Percentiles rank a stretch among this genome's conserved stretches.
phyloP scores from a whole-genome alignment of 1,284 basidiomycete genomes.

The Cutaneotrichosporon sp. region DNA sequence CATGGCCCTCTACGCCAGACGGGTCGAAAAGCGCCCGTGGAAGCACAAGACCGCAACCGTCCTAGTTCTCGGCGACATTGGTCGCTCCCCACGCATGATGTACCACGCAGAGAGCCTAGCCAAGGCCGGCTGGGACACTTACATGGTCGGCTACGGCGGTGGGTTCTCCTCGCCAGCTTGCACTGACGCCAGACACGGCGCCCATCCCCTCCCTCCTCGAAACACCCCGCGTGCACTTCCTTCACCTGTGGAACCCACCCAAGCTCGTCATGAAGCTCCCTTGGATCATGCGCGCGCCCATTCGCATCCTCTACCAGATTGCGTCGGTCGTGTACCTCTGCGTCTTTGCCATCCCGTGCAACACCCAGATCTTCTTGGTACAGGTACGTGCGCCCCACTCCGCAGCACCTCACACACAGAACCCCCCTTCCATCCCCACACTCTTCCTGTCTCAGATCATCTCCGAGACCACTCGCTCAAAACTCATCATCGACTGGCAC shows the following conservation, averaged over 20 bases:
- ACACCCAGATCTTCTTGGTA: slow-evolving; percentile 84
- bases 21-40: slow-evolving; percentile 24
- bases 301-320: slow-evolving; percentile 76
- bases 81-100: slow-evolving; percentile 96
- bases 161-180: slow-evolving; percentile 29
- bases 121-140: slow-evolving; percentile 74
- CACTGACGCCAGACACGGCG: slow-evolving; percentile 62
- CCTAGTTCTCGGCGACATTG: slow-evolving; percentile 93
- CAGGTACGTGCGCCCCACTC: slow-evolving; percentile 63
- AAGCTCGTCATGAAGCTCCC: slow-evolving; percentile 60
- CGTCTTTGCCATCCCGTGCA: slow-evolving; percentile 62
- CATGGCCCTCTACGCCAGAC: slow-evolving; percentile 15
- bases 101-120: slow-evolving; percentile 94
- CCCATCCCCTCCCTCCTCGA: slow-evolving; percentile 69
- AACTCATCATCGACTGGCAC: slow-evolving; percentile 98
- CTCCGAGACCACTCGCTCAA: slow-evolving; percentile 66
- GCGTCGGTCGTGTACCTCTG: slow-evolving; percentile 62
- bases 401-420: slow-evolving; percentile 62
- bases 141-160: slow-evolving; percentile 86
- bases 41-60: slow-evolving; percentile 66
- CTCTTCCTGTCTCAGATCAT: slow-evolving; percentile 81
- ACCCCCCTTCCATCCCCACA: slow-evolving; percentile 95
- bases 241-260: slow-evolving; percentile 70
- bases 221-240: slow-evolving; percentile 64
- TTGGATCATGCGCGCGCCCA: slow-evolving; percentile 75